These are phyloP conservation scores for Striga asiatica DNA, from an alignment of 257 asterid species.

Conservation along the genomic window DNA sequence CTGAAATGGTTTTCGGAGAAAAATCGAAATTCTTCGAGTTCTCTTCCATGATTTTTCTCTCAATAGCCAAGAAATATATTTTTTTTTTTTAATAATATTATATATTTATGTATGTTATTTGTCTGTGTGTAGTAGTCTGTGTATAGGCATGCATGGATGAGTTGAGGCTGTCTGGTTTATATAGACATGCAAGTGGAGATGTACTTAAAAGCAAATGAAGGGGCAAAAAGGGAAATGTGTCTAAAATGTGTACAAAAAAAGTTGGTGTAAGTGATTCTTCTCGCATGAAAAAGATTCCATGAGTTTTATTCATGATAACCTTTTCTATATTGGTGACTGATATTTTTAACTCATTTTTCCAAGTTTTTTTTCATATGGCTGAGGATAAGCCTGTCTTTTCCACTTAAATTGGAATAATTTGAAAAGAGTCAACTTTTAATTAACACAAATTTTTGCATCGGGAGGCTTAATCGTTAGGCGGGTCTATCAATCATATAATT, in stretches of 20 bases:
- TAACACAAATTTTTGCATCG: neutral
- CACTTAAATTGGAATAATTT: neutral
- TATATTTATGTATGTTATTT: no score
- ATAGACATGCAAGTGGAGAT: neutral
- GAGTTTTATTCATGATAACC: no score
- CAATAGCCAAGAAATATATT: no score
- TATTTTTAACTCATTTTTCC: no score
- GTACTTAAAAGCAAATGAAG: neutral
- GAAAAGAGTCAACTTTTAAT: slow-evolving; percentile 1
- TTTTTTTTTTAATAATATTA: neutral
- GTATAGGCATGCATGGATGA: neutral
- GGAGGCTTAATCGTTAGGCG: neutral
- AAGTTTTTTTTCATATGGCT: no score
- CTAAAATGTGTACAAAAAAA: neutral
- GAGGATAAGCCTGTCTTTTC: no score
- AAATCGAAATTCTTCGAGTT: neutral
- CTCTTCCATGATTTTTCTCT: no score
- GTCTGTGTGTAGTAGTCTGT: neutral
- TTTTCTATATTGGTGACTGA: no score
- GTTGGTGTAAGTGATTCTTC: neutral
- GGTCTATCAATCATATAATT: no score
- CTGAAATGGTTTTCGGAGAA: neutral
- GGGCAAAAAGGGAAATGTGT: neutral
- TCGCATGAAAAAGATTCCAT: neutral
- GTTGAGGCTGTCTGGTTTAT: neutral